These are phyloP conservation scores for Conticribra weissflogii DNA, from an alignment of 108 stramenopile genomes.

Conservation along the genomic window DNA sequence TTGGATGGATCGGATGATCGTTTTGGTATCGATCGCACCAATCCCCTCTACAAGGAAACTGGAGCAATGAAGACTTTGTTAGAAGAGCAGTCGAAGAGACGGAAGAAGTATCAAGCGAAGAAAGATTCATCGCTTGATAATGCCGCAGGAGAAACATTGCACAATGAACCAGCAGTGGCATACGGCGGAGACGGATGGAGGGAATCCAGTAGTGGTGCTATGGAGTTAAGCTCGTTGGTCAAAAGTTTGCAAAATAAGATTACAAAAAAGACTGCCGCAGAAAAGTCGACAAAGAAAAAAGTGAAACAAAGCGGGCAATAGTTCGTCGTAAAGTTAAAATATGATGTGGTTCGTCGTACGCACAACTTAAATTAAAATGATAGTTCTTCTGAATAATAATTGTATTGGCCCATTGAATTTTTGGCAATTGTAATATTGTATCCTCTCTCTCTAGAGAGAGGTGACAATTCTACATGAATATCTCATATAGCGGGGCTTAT, in stretches of 20 bases:
- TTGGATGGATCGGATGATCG: conserved; percentile 87
- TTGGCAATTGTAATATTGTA: too few relatives aligned
- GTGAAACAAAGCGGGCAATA: neutral
- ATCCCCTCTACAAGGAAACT: conserved; percentile 88
- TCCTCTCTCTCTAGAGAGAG: too few relatives aligned
- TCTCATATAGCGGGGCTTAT: too few relatives aligned
- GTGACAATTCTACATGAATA: too few relatives aligned
- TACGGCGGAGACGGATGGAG: conserved; percentile 6
- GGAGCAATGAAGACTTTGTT: conserved; percentile 88
- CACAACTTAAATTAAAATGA: too few relatives aligned
- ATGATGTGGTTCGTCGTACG: too few relatives aligned
- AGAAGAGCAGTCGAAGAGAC: conserved; percentile 75
- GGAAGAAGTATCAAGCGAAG: conserved; percentile 72
- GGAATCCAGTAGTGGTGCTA: conserved; percentile 33
- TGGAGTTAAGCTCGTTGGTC: conserved; percentile 66
- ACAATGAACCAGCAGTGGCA: neutral
- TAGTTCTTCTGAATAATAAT: too few relatives aligned
- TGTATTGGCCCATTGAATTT: too few relatives aligned
- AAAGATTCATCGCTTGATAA: neutral
- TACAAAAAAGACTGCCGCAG: conserved; percentile 12
- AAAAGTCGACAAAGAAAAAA: conserved; percentile 16
- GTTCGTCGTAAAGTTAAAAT: neutral
- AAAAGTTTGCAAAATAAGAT: conserved; percentile 64
- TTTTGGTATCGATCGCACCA: conserved; percentile 94
- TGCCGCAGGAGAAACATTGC: neutral